phyloP scores from a whole-genome alignment of 1,139 yeast genomes.

The Saccharomyces pastorianus region DNA sequence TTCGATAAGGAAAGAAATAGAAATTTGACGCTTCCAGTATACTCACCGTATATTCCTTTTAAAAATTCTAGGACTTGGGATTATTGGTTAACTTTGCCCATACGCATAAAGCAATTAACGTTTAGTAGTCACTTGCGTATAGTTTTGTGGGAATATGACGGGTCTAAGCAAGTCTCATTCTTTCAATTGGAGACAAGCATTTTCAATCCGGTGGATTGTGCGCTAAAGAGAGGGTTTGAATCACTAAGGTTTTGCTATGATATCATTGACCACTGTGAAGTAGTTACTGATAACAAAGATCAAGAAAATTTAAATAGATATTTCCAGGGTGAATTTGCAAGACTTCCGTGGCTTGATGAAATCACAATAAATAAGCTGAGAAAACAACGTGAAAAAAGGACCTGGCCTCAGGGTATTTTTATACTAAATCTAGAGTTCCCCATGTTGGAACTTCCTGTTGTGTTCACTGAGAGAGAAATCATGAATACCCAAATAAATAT shows the following conservation, averaged over 20 bases:
- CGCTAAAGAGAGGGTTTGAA: constrained; percentile 52
- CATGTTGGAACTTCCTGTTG: constrained; percentile 72
- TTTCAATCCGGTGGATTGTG: constrained; percentile 44
- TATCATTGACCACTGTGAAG: constrained; percentile 19
- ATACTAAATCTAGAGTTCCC: constrained; percentile 61
- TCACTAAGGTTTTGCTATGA: constrained; percentile 36
- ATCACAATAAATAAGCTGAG: constrained; percentile 54
- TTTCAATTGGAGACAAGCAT: constrained; percentile 55
- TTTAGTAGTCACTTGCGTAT: constrained; percentile 52
- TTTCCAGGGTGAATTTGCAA: constrained; percentile 58
- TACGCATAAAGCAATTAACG: constrained; percentile 61
- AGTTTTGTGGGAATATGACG: constrained; percentile 57
- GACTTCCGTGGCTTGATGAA: constrained; percentile 70
- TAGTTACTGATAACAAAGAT: constrained; percentile 35
- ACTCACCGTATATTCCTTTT: constrained; percentile 58
- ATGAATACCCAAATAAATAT: constrained; percentile 34
- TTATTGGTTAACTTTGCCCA: constrained; percentile 63
- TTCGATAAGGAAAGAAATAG: constrained; percentile 47
- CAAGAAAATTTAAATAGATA: constrained; percentile 54
- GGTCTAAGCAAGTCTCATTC: constrained; percentile 42
- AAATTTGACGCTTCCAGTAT: constrained; percentile 53
- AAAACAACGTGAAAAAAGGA: constrained; percentile 32
- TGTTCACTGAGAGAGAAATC: constrained; percentile 50
- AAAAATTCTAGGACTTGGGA: constrained; percentile 43
- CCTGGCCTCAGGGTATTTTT: constrained; percentile 32